Conservation (phyloP, 2,329 filamentous ascomycete species). For the Xylaria sp. region DNA sequence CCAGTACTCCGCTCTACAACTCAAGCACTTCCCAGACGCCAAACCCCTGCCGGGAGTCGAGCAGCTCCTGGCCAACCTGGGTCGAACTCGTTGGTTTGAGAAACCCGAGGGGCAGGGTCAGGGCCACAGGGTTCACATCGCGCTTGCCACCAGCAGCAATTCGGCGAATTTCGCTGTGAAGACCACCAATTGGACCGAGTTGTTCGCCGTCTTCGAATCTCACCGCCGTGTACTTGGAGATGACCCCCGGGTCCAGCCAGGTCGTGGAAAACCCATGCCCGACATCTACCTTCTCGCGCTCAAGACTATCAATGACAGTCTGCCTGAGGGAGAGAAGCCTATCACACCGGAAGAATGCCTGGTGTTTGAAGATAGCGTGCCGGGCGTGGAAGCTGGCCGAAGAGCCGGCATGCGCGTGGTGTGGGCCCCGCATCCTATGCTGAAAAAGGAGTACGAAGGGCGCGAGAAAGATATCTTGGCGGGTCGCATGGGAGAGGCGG, state of each 20-base stretch:
- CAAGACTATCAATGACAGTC: constrained; percentile 81
- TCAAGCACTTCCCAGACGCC: constrained; percentile 76
- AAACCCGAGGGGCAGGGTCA: constrained; percentile 49
- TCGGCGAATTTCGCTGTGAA: constrained; percentile 80
- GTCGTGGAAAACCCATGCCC: constrained; percentile 91
- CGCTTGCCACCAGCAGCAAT: constrained; percentile 85
- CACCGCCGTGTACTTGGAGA: constrained; percentile 86
- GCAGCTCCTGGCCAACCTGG: constrained; percentile 72
- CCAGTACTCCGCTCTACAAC: constrained; percentile 72
- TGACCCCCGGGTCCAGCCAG: constrained; percentile 78
- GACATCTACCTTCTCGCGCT: constrained; percentile 94
- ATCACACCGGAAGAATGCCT: constrained; percentile 88
- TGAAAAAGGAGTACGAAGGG: constrained; percentile 80
- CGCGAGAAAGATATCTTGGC: constrained; percentile 85
- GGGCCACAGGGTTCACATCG: constrained; percentile 73
- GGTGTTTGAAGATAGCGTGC: constrained; percentile 95
- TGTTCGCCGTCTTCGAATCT: constrained; percentile 73
- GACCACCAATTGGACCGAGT: constrained; percentile 68
- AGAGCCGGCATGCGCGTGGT: constrained; percentile 94
- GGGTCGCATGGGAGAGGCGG: constrained; percentile 78
- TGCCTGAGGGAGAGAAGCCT: constrained; percentile 69
- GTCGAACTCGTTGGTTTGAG: constrained; percentile 63
- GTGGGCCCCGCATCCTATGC: constrained; percentile 87
- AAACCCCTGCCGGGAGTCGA: constrained; percentile 82
- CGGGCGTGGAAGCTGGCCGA: constrained; percentile 89